Evolutionary conservation across 164 flowering plant species (phyloP).

Genomic region (Stephania japonica): DNA sequence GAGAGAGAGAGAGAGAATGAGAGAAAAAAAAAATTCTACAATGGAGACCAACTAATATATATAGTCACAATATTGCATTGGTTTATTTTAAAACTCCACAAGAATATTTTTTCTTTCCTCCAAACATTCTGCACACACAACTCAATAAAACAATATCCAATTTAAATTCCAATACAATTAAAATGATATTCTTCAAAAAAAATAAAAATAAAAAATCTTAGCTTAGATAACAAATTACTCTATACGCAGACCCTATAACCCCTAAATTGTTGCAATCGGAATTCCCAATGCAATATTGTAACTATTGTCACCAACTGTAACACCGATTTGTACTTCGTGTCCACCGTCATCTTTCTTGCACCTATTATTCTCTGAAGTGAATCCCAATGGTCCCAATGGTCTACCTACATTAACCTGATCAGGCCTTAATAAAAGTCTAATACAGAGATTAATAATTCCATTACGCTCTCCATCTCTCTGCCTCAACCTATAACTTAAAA

Average conservation of each 20-base stretch:
- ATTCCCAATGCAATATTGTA: background rate
- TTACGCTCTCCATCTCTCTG: slow-evolving; percentile 16
- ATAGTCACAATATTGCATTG: too few relatives aligned
- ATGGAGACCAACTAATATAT: too few relatives aligned
- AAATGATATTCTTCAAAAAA: too few relatives aligned
- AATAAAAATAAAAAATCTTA: too few relatives aligned
- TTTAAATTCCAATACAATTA: too few relatives aligned
- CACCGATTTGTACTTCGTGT: background rate
- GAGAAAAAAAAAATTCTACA: too few relatives aligned
- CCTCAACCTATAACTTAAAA: slow-evolving; percentile 25
- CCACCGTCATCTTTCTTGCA: background rate
- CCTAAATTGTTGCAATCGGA: background rate
- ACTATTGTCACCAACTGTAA: background rate
- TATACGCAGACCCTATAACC: background rate
- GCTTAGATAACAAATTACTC: too few relatives aligned
- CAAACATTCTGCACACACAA: too few relatives aligned
- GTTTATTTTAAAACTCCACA: too few relatives aligned
- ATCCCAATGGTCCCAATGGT: background rate
- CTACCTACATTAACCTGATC: background rate
- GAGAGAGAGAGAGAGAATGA: too few relatives aligned
- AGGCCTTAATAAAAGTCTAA: slow-evolving; percentile 8
- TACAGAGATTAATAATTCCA: slow-evolving; percentile 23
- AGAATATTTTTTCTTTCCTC: too few relatives aligned
- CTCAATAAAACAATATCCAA: too few relatives aligned
- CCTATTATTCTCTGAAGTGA: background rate